These are phyloP conservation scores for Skeletonema tropicum DNA, from an alignment of 108 stramenopile genomes.

Conservation along the genomic window DNA sequence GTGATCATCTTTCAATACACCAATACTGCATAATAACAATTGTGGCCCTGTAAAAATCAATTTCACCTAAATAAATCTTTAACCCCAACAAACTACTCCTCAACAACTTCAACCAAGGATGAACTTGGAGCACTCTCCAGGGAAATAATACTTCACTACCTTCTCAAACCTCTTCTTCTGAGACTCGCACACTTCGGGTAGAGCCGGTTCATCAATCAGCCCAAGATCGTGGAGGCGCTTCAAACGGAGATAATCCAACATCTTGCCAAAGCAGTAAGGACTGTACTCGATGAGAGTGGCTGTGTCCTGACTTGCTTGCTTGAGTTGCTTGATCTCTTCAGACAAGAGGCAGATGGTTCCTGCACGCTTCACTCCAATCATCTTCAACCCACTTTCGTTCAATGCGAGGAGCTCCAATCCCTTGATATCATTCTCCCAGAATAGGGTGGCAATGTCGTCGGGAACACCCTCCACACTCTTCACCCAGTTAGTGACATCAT, in stretches of 20 bases:
- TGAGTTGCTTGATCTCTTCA: slow-evolving; percentile 29
- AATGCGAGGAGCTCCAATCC: slow-evolving; percentile 25
- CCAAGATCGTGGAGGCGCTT: background rate
- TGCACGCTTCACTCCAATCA: slow-evolving; percentile 18
- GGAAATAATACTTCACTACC: slow-evolving; percentile 27
- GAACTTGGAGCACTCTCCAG: slow-evolving; percentile 8
- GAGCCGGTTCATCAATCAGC: slow-evolving; percentile 11
- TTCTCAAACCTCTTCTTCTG: slow-evolving; percentile 29
- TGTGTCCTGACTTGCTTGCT: slow-evolving; percentile 3
- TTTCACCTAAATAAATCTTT: too few relatives aligned
- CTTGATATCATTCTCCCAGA: slow-evolving; percentile 15
- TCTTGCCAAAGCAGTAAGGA: too few relatives aligned
- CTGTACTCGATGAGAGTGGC: slow-evolving; percentile 11
- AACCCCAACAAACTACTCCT: too few relatives aligned
- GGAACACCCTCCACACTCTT: slow-evolving; percentile 11
- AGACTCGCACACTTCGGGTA: slow-evolving; percentile 5
- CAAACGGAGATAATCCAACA: slow-evolving; percentile 8
- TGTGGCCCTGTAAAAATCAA: too few relatives aligned
- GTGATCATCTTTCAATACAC: too few relatives aligned
- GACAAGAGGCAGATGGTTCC: slow-evolving; percentile 17
- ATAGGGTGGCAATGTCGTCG: background rate
- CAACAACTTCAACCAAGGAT: slow-evolving; percentile 1
- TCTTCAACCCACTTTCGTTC: slow-evolving; percentile 13
- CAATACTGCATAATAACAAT: too few relatives aligned
- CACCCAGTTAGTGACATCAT: slow-evolving; percentile 24